These are phyloP conservation scores for Lactifluus hygrophoroides DNA, from an alignment of 768 basidiomycete species.

Conservation along the genomic window DNA sequence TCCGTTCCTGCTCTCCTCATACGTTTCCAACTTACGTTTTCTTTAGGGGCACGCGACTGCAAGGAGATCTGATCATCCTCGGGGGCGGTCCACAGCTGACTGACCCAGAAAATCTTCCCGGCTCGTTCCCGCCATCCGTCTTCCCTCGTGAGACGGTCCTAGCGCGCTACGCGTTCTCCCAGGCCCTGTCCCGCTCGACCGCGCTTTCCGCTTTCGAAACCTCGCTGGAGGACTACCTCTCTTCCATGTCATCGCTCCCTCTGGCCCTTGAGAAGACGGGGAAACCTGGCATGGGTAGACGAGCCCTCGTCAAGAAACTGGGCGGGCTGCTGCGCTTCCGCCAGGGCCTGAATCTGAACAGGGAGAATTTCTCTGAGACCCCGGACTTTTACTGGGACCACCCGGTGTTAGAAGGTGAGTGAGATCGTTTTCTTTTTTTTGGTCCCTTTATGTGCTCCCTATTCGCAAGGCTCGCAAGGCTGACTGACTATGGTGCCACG, in stretches of 20 bases:
- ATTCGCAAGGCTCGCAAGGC: too few species aligned
- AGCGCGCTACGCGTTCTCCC: slow-evolving; percentile 86
- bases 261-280: slow-evolving; percentile 69
- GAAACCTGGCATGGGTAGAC: slow-evolving; percentile 72
- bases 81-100: slow-evolving; percentile 60
- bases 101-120: slow-evolving; percentile 37
- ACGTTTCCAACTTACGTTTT: too few species aligned
- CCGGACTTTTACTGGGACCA: slow-evolving; percentile 95
- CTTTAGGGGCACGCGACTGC: slow-evolving; percentile 70
- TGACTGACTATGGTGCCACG: not conserved
- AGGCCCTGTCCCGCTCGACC: slow-evolving; percentile 85
- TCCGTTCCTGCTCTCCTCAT: not conserved
- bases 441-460: not conserved
- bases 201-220: slow-evolving; percentile 82
- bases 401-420: slow-evolving; percentile 75
- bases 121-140: slow-evolving; percentile 38
- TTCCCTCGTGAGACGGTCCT: slow-evolving; percentile 67
- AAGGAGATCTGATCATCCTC: slow-evolving; percentile 88
- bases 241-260: slow-evolving; percentile 74
- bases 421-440: not conserved
- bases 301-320: slow-evolving; percentile 83
- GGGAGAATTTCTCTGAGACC: slow-evolving; percentile 81
- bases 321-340: slow-evolving; percentile 88
- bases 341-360: slow-evolving; percentile 84
- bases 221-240: slow-evolving; percentile 73